Conservation (phyloP, 225 moss, liverwort and hornwort species). For the Lunularia cruciata region DNA sequence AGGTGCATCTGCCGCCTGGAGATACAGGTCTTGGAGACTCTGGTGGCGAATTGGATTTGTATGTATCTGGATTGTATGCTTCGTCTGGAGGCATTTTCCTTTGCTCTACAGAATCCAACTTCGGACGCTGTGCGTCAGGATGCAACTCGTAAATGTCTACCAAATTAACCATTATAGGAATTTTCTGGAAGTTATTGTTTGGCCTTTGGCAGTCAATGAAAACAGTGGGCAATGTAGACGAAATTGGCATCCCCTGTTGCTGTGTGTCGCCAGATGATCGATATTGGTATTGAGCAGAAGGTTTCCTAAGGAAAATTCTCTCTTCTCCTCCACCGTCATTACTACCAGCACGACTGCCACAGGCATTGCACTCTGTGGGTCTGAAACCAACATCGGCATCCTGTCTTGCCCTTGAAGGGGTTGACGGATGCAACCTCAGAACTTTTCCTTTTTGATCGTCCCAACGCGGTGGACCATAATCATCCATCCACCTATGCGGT, state of each 20-base stretch:
- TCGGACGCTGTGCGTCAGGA: background rate
- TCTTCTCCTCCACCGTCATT: background rate
- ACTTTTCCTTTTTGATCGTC: background rate
- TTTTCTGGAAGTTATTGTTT: background rate
- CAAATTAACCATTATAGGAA: background rate
- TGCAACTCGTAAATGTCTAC: constrained; percentile 12
- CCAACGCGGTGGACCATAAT: constrained; percentile 19
- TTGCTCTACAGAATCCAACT: background rate
- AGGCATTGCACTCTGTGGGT: constrained; percentile 7
- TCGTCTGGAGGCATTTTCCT: constrained; percentile 12
- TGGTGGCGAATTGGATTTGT: constrained; percentile 13
- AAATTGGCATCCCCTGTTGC: background rate
- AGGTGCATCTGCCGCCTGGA: constrained; percentile 14
- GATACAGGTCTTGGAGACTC: constrained; percentile 12
- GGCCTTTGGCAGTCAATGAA: constrained; percentile 10
- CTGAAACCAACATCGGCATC: background rate
- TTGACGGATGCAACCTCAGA: background rate
- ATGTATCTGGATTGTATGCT: constrained; percentile 5
- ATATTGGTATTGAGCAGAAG: background rate
- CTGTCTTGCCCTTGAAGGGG: background rate
- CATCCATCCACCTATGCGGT: constrained; percentile 12
- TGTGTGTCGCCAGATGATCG: background rate
- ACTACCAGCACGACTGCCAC: background rate
- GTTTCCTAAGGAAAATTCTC: constrained; percentile 8
- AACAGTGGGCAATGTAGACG: background rate